Evolutionary conservation across 2,329 filamentous ascomycete genomes (phyloP), one percentile per base, ranked within the genome.

Genomic region (Trichoderma sp.): DNA sequence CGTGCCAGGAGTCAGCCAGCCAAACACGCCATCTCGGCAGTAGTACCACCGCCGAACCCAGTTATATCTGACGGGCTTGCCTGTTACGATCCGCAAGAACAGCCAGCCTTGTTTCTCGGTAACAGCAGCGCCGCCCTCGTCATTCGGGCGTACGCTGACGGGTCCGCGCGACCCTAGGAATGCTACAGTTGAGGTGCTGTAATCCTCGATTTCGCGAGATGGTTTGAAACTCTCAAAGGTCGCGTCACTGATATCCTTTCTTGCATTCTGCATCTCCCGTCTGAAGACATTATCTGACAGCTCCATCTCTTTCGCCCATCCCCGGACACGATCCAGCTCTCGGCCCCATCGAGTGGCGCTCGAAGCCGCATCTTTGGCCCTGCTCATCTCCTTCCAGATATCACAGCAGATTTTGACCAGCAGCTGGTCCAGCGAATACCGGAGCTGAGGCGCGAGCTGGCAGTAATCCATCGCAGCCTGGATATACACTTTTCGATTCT

Each of bases 41-140:
- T 97, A 98, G 76, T 96, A 97, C 96, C 96, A 99, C 65, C 95
- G 87, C 70, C 93, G 88, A 30, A 93, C 87, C 96, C 96, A 99
- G 51, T 88, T 87, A n/a, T 94, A 93, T 70, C 95, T 86, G 16
- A 94, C 92, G 0, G 95, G 95, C 78, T 97, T 98, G 43, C 94
- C 94, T 1, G 92, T 90, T 8, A 94, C 83, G 1, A 90, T 92
- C 63, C 93, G 87, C 73, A 97, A 79, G 78, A 94, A 97, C 2
- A 99, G 82, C 96, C 96, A 99, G 3, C 95, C 94, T 79, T 98
- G 96, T 79, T 97, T 98, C 79, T 97, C 94, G 8, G 83, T 83
- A 34, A 87, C 79, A 58, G 82, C 80, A n/a, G 81, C 72, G 75
- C 83, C 72, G 75, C 83, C 77, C 78, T 87, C 76, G 76, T 83